Conservation (phyloP, 2,329 filamentous ascomycete genomes). For the Neofusicoccum cordaticola region DNA sequence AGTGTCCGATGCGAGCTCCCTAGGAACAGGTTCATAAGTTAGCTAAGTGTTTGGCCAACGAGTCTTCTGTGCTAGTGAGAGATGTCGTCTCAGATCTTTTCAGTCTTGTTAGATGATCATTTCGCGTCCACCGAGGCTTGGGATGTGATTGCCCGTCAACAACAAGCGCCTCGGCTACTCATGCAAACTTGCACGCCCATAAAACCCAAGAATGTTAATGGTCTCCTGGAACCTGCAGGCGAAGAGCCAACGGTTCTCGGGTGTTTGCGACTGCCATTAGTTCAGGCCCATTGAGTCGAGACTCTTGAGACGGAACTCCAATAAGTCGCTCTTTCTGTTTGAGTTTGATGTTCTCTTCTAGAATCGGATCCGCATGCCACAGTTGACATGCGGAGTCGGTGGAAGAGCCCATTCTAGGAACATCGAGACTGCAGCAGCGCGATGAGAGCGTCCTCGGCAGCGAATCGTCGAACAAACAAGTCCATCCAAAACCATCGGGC, state of each 20-base stretch:
- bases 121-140: conserved; percentile 5
- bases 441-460: conserved; percentile 6
- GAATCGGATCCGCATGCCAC: not conserved
- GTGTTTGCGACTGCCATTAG: conserved; percentile 17
- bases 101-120: conserved; percentile 14
- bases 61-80: not conserved
- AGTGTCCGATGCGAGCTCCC: not conserved
- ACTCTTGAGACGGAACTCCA: conserved; percentile 11
- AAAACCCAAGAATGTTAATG: not conserved
- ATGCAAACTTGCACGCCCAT: not conserved
- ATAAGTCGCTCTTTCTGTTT: conserved; percentile 8
- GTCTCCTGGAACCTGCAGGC: not conserved
- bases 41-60: not conserved
- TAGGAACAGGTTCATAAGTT: not conserved
- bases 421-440: not conserved
- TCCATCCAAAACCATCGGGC: not conserved
- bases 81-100: conserved; percentile 18
- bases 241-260: not conserved
- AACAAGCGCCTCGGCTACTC: not conserved
- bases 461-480: not conserved
- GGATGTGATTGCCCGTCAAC: not conserved
- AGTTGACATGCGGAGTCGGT: not conserved
- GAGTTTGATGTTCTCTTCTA: conserved; percentile 15
- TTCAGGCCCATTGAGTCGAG: conserved; percentile 2
- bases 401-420: not conserved